Percentiles rank a stretch among this genome's conserved stretches.
Evolutionary conservation across 1,139 yeast species (phyloP).

Genomic region (Hyphopichia buzzinii): DNA sequence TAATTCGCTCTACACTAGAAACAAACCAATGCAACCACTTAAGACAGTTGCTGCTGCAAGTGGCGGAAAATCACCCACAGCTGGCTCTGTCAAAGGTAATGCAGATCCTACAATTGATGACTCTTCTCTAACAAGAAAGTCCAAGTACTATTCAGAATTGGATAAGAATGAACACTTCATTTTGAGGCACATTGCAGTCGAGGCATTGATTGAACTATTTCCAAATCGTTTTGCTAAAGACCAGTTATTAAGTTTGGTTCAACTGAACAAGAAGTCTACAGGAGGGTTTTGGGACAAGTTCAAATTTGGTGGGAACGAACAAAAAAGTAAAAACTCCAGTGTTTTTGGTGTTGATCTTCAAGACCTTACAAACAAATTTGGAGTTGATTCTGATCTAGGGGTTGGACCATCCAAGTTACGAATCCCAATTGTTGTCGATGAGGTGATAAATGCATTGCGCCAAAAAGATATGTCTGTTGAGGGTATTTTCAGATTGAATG

Average conservation of each 20-base stretch:
- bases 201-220: constrained; percentile 50
- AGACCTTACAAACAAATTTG: constrained; percentile 68
- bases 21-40: constrained; percentile 34
- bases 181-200: constrained; percentile 66
- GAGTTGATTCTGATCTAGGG: constrained; percentile 84
- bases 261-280: constrained; percentile 47
- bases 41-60: constrained; percentile 21
- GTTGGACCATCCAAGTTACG: constrained; percentile 79
- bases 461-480: constrained; percentile 96
- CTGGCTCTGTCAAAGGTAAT: constrained; percentile 5
- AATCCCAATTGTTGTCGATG: constrained; percentile 87
- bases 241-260: constrained; percentile 55
- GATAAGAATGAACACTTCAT: constrained; percentile 57
- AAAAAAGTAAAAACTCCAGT: constrained; percentile 24
- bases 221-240: constrained; percentile 41
- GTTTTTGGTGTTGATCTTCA: constrained; percentile 85
- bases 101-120: constrained; percentile 10
- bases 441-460: constrained; percentile 75
- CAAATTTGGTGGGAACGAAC: constrained; percentile 34
- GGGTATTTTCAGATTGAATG: constrained; percentile 94
- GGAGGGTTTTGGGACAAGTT: constrained; percentile 75
- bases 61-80: constrained; percentile 9
- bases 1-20: constrained; percentile 43
- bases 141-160: constrained; percentile 71
- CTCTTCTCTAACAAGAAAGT: constrained; percentile 12